A percentile compares a stretch with the other conserved stretches of the same genome.
Conservation (phyloP, 192 early-diverging fungal species). For the Coemansia sp. region DNA sequence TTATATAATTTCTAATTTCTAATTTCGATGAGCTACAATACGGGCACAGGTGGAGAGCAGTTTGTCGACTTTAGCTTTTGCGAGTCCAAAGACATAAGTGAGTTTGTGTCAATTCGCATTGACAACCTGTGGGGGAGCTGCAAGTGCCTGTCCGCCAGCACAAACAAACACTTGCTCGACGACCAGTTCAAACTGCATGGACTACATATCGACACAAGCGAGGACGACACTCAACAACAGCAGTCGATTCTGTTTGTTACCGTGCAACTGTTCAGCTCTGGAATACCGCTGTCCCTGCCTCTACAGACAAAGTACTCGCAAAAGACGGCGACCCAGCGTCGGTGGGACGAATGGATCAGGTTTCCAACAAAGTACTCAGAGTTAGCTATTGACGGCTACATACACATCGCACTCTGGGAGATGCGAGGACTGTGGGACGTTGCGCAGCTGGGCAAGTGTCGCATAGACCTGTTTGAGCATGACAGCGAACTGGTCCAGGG, state of each 20-base stretch:
- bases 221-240: neutral
- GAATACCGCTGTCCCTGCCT: slow-evolving; percentile 42
- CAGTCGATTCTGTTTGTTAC: slow-evolving; percentile 36
- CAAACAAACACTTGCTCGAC: slow-evolving; percentile 11
- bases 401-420: slow-evolving; percentile 82
- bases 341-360: slow-evolving; percentile 92
- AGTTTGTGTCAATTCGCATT: slow-evolving; percentile 48
- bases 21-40: slow-evolving; percentile 43
- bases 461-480: slow-evolving; percentile 79
- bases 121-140: slow-evolving; percentile 50
- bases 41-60: slow-evolving; percentile 29
- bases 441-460: slow-evolving; percentile 73
- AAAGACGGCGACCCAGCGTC: slow-evolving; percentile 18
- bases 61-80: slow-evolving; percentile 56
- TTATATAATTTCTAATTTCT: neutral
- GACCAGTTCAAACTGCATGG: slow-evolving; percentile 35
- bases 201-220: slow-evolving; percentile 7
- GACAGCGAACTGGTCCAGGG: slow-evolving; percentile 86
- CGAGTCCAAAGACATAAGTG: slow-evolving; percentile 52
- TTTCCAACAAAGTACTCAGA: slow-evolving; percentile 88
- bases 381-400: slow-evolving; percentile 69
- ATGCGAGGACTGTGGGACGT: slow-evolving; percentile 73
- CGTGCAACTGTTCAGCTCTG: slow-evolving; percentile 49
- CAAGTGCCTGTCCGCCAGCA: slow-evolving; percentile 9
- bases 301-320: slow-evolving; percentile 48